These are phyloP conservation scores for Euphorbia peplus DNA, from an alignment of 345 rosid genomes.

Conservation along the genomic window DNA sequence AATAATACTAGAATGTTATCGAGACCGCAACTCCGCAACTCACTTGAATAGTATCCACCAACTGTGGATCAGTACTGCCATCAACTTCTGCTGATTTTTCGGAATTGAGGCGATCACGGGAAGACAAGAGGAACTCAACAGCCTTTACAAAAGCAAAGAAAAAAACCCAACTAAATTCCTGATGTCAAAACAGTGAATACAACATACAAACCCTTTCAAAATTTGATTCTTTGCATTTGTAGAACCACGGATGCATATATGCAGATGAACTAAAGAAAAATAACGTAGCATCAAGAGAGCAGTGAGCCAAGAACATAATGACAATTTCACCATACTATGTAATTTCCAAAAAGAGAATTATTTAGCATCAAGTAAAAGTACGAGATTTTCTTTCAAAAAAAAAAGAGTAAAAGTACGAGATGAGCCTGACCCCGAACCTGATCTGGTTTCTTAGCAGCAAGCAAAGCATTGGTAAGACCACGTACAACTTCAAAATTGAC, in stretches of 20 bases:
- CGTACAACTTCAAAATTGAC: slow-evolving; percentile 75
- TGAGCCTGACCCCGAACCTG: slow-evolving; percentile 47
- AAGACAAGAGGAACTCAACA: slow-evolving; percentile 60
- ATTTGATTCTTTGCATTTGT: not conserved
- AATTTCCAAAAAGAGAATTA: not conserved
- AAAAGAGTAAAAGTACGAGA: slow-evolving; percentile 7
- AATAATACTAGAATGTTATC: not conserved
- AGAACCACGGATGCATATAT: not conserved
- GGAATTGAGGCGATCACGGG: slow-evolving; percentile 50
- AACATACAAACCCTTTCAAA: too few relatives aligned
- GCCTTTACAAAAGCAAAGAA: slow-evolving; percentile 56
- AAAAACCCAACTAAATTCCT: too few relatives aligned
- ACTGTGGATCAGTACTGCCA: slow-evolving; percentile 28
- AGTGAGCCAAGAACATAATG: not conserved
- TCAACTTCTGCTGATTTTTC: slow-evolving; percentile 32
- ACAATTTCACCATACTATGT: not conserved
- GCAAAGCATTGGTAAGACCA: slow-evolving; percentile 70
- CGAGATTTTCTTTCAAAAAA: too few relatives aligned
- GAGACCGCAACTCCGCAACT: slow-evolving; percentile 8
- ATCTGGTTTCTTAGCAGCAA: slow-evolving; percentile 91
- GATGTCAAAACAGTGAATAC: too few relatives aligned
- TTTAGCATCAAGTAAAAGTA: slow-evolving; percentile 4
- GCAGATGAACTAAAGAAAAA: not conserved
- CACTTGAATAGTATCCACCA: slow-evolving; percentile 71
- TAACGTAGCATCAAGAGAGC: not conserved